Conservation (phyloP, 257 asterid genomes). For the Nicotiana benthamiana region DNA sequence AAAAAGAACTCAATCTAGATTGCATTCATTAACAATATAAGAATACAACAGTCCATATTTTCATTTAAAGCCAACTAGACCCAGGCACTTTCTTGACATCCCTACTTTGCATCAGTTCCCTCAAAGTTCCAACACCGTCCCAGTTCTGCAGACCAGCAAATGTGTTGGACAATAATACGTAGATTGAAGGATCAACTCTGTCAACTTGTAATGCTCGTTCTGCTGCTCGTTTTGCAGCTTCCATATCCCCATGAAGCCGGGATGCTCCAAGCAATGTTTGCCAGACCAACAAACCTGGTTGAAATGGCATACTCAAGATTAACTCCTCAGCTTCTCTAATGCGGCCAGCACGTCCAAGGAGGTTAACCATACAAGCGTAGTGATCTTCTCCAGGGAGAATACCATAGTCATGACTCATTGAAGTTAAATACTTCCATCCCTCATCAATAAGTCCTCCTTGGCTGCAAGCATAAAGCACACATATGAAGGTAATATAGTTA, state of each 20-base stretch:
- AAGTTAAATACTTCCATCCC: conserved; percentile 40
- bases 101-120: conserved; percentile 36
- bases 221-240: conserved; percentile 57
- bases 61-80: conserved; percentile 56
- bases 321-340: conserved; percentile 52
- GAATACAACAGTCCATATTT: too few species aligned
- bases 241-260: conserved; percentile 49
- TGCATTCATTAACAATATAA: too few species aligned
- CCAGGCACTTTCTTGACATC: conserved; percentile 69
- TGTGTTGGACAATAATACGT: conserved; percentile 51
- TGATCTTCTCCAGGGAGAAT: conserved; percentile 54
- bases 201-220: conserved; percentile 38
- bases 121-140: conserved; percentile 39
- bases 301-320: conserved; percentile 34
- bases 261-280: conserved; percentile 73
- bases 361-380: conserved; percentile 64
- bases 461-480: conserved; percentile 56
- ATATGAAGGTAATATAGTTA: conserved; percentile 46
- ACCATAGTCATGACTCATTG: conserved; percentile 45
- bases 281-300: conserved; percentile 46
- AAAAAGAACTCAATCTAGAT: background rate
- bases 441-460: conserved; percentile 52
- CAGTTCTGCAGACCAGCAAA: conserved; percentile 54
- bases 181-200: conserved; percentile 44
- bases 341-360: conserved; percentile 51